Evolutionary conservation across 2,329 filamentous ascomycete genomes (phyloP).

Genomic region (Aschersonia sp.): DNA sequence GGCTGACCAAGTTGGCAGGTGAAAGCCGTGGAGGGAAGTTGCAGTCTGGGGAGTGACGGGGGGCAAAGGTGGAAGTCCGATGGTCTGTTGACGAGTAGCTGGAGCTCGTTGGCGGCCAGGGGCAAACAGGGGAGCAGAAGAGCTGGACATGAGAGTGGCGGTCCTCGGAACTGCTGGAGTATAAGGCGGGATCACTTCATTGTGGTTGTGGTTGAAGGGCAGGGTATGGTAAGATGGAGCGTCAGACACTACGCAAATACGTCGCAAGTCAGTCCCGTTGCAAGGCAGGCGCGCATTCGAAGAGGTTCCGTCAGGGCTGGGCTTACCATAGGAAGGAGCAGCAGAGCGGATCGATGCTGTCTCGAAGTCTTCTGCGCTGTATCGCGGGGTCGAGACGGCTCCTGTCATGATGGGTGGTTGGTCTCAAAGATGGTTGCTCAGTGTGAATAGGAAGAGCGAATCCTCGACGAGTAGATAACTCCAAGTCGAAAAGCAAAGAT

Average conservation of each 20-base stretch:
- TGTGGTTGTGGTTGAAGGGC: conserved; percentile 26
- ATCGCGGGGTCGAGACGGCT: conserved; percentile 16
- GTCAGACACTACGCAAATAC: conserved; percentile 36
- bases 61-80: conserved; percentile 37
- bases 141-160: conserved; percentile 1
- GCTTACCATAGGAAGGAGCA: conserved; percentile 53
- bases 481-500: background rate
- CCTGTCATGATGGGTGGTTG: conserved; percentile 15
- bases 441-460: too few species aligned
- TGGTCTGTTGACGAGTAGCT: conserved; percentile 17
- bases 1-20: conserved; percentile 44
- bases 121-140: conserved; percentile 2
- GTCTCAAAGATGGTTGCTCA: background rate
- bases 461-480: too few species aligned
- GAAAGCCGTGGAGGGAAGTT: conserved; percentile 36
- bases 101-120: conserved; percentile 9
- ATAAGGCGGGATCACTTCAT: conserved; percentile 34
- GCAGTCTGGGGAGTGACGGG: conserved; percentile 19
- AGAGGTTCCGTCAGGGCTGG: conserved; percentile 3
- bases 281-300: background rate
- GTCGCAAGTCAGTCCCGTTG: background rate
- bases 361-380: conserved; percentile 44
- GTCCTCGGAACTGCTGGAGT: conserved; percentile 17
- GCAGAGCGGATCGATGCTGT: conserved; percentile 52
- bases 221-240: conserved; percentile 50